Conservation (phyloP, 345 rosid genomes). For the Sonneratia alba region DNA sequence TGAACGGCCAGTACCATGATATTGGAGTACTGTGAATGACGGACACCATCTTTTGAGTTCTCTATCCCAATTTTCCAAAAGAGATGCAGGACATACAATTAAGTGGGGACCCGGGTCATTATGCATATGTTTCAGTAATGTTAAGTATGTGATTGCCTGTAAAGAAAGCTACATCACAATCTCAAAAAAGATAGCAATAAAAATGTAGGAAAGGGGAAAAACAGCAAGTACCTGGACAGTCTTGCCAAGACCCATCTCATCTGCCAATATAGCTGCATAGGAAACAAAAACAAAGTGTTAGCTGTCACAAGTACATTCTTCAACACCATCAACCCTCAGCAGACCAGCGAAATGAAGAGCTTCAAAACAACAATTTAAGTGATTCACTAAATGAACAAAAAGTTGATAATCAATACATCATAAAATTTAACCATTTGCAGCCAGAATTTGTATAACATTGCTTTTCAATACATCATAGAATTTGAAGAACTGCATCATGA, state of each 20-base stretch:
- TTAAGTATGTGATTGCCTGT: constrained; percentile 87
- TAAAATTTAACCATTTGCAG: neutral
- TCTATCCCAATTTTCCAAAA: constrained; percentile 98
- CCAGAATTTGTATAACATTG: neutral
- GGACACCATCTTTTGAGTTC: constrained; percentile 98
- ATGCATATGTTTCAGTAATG: constrained; percentile 60
- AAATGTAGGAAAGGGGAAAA: neutral
- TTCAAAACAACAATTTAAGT: neutral
- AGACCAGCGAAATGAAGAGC: constrained; percentile 2
- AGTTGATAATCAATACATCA: too few relatives aligned
- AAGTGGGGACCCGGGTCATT: constrained; percentile 93
- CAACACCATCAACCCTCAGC: constrained; percentile 1
- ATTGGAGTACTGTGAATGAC: constrained; percentile 76
- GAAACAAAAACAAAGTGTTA: constrained; percentile 20
- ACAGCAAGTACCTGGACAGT: constrained; percentile 70
- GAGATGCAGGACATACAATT: constrained; percentile 94
- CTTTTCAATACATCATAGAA: neutral
- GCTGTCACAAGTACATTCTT: neutral
- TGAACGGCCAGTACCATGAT: constrained; percentile 76
- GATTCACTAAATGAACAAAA: too few relatives aligned
- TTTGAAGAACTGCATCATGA: neutral
- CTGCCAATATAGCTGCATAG: constrained; percentile 85
- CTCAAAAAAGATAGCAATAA: constrained; percentile 4
- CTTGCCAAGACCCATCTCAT: constrained; percentile 99
- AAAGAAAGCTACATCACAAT: constrained; percentile 8